Conservation (phyloP, 768 basidiomycete genomes). For the Tephrocybe sp. region DNA sequence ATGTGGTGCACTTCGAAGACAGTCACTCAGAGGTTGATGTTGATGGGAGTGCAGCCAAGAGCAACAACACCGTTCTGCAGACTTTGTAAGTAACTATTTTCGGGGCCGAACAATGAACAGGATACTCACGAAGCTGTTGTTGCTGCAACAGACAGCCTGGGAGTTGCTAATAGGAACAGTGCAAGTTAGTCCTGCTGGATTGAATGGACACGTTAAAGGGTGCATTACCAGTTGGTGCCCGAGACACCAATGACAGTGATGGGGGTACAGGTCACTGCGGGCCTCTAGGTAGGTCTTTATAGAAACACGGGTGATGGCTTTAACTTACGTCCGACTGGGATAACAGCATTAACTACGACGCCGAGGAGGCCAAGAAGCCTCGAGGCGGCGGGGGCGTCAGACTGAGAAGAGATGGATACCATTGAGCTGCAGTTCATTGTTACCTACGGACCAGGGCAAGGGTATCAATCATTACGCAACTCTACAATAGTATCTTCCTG, state of each 20-base stretch:
- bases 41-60: constrained; percentile 9
- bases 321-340: constrained; percentile 16
- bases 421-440: too few species aligned
- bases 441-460: neutral
- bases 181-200: neutral
- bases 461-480: neutral
- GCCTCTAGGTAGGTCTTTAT: neutral
- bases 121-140: constrained; percentile 7
- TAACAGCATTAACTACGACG: neutral
- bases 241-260: neutral
- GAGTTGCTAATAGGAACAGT: too few species aligned
- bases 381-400: neutral
- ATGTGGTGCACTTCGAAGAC: too few species aligned
- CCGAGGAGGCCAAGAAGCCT: constrained; percentile 14
- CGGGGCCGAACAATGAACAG: neutral
- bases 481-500: constrained; percentile 7
- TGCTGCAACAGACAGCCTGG: constrained; percentile 4
- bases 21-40: neutral
- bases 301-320: too few species aligned
- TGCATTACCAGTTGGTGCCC: constrained; percentile 1
- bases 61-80: constrained; percentile 9
- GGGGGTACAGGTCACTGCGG: neutral
- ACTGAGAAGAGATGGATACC: neutral
- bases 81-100: neutral
- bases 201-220: neutral